phyloP scores from a whole-genome alignment of 345 rosid genomes.

The Euphorbia peplus region DNA sequence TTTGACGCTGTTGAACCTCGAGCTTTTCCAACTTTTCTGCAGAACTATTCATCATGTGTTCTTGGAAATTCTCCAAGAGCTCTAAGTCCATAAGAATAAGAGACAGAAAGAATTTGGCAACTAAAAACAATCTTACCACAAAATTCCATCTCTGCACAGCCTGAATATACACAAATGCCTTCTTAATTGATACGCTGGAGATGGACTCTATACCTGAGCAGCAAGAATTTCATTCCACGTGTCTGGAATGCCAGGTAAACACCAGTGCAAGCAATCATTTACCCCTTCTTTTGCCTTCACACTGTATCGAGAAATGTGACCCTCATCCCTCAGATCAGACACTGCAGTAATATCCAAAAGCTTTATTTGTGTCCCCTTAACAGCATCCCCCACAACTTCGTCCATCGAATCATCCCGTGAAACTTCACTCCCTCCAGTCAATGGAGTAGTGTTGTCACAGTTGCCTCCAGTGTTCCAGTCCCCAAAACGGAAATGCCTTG shows the following conservation, averaged over 20 bases:
- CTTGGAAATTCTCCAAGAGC: background rate
- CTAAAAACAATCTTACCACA: background rate
- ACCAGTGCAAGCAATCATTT: conserved; percentile 94
- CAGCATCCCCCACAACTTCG: conserved; percentile 14
- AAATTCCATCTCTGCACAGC: background rate
- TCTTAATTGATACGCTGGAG: background rate
- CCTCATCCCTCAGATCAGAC: conserved; percentile 31
- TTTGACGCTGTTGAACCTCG: background rate
- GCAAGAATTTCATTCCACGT: conserved; percentile 24
- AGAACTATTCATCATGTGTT: background rate
- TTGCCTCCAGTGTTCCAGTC: conserved; percentile 55
- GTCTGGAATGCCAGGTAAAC: conserved; percentile 52
- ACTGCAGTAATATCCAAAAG: conserved; percentile 30
- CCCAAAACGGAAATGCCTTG: conserved; percentile 45
- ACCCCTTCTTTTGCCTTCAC: conserved; percentile 40
- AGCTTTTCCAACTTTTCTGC: background rate
- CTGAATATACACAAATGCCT: conserved; percentile 3
- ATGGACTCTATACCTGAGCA: conserved; percentile 10
- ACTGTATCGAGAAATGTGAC: conserved; percentile 36
- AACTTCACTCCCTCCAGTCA: conserved; percentile 42
- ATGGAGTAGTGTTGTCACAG: conserved; percentile 41
- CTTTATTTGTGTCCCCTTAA: conserved; percentile 22
- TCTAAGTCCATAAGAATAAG: background rate
- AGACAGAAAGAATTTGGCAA: background rate
- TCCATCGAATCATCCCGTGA: conserved; percentile 24